These are phyloP conservation scores for Fusarium torreyae DNA, from an alignment of 2,329 filamentous ascomycete genomes.

Conservation along the genomic window DNA sequence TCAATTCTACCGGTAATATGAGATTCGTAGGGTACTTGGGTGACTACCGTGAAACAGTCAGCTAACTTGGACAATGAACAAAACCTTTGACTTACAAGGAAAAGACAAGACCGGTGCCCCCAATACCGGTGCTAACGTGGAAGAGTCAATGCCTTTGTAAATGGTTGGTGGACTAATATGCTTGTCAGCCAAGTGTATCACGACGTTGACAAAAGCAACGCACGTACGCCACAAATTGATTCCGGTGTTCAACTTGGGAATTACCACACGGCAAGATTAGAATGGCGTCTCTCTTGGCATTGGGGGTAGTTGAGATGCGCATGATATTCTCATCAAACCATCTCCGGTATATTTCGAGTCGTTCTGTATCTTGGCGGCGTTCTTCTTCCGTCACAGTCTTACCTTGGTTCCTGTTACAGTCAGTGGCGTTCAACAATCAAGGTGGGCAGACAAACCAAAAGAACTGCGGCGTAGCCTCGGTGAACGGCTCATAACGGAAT, in stretches of 20 bases:
- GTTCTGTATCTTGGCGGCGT: conserved; percentile 28
- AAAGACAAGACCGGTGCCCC: conserved; percentile 52
- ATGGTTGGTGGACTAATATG: conserved; percentile 47
- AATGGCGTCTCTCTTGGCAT: conserved; percentile 41
- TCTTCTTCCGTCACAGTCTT: conserved; percentile 17
- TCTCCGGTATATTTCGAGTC: conserved; percentile 49
- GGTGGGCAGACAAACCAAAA: conserved; percentile 49
- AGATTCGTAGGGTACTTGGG: conserved; percentile 52
- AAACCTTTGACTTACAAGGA: conserved; percentile 52
- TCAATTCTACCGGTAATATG: conserved; percentile 50
- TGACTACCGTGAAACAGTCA: conserved; percentile 46
- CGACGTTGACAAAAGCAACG: conserved; percentile 17
- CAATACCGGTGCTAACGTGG: conserved; percentile 51
- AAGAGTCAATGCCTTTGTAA: conserved; percentile 47
- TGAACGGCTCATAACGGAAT: conserved; percentile 47
- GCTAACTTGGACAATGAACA: not conserved
- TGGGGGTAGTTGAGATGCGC: conserved; percentile 25
- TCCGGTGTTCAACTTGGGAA: conserved; percentile 45
- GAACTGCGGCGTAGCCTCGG: conserved; percentile 50
- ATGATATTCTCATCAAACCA: conserved; percentile 55
- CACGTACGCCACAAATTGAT: conserved; percentile 49
- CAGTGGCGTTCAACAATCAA: not conserved
- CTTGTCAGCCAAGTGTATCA: conserved; percentile 32
- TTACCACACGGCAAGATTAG: conserved; percentile 51
- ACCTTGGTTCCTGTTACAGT: conserved; percentile 43